Percentiles rank a stretch among this genome's conserved stretches.
These are phyloP conservation scores for Arctium minus DNA, from an alignment of 129 eudicot genomes.

Conservation along the genomic window DNA sequence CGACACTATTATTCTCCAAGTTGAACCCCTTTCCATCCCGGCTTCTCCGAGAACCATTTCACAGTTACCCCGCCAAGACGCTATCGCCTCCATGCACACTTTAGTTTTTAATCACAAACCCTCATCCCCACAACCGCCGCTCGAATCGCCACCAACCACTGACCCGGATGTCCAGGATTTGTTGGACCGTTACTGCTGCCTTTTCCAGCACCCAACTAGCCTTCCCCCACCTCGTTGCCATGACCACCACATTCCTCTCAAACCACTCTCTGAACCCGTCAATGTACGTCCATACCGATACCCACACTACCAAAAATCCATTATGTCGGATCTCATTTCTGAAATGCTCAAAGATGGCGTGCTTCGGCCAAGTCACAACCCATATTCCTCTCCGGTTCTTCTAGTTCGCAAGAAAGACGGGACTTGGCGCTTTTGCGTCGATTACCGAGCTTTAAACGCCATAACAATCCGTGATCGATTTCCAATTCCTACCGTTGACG, in stretches of 20 bases:
- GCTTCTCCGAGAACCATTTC: too few species aligned
- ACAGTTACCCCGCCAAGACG: too few species aligned
- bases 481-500: not conserved
- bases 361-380: not conserved
- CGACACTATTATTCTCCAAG: too few species aligned
- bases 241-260: not conserved
- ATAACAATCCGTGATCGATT: not conserved
- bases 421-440: not conserved
- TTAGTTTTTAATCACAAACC: too few species aligned
- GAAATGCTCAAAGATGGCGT: not conserved
- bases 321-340: not conserved
- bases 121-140: too few species aligned
- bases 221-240: not conserved
- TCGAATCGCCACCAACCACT: too few species aligned
- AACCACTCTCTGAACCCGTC: not conserved
- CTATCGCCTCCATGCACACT: too few species aligned
- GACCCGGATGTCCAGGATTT: too few species aligned
- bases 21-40: too few species aligned
- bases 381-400: not conserved
- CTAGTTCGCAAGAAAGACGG: too few species aligned
- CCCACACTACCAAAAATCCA: not conserved
- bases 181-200: too few species aligned
- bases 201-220: too few species aligned
- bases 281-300: not conserved
- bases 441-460: not conserved